phyloP scores from a whole-genome alignment of 345 rosid genomes.

The Leavenworthia alabamica region DNA sequence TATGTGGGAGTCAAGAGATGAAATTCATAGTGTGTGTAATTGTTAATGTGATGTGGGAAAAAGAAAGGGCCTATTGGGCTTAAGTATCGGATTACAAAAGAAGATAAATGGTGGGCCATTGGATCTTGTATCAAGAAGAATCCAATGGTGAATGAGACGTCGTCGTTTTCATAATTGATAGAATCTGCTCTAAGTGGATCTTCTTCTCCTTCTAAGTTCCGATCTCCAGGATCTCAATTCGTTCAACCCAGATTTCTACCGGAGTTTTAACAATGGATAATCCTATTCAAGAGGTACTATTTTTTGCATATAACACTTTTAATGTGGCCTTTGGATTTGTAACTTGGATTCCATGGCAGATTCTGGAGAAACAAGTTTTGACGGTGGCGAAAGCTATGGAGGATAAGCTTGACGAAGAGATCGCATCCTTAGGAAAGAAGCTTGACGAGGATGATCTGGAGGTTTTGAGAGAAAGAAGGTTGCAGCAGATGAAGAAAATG shows the following conservation, averaged over 20 bases:
- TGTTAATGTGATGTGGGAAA: neutral
- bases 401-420: constrained; percentile 87
- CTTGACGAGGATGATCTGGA: constrained; percentile 86
- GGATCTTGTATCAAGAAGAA: neutral
- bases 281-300: neutral
- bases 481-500: constrained; percentile 91
- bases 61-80: neutral
- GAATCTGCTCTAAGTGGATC: neutral
- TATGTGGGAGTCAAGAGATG: no score
- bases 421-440: constrained; percentile 68
- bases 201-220: neutral
- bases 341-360: constrained; percentile 30
- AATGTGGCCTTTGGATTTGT: neutral
- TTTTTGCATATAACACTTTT: neutral
- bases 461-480: constrained; percentile 66
- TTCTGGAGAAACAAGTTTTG: constrained; percentile 76
- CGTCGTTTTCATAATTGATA: neutral
- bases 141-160: neutral
- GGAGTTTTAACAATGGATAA: neutral
- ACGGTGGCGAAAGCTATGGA: constrained; percentile 91
- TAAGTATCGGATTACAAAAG: neutral
- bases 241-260: neutral
- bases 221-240: no score
- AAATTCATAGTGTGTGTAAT: neutral
- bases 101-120: neutral